phyloP scores from a whole-genome alignment of 78 protist genomes.

The Cavenderia fasciculata region DNA sequence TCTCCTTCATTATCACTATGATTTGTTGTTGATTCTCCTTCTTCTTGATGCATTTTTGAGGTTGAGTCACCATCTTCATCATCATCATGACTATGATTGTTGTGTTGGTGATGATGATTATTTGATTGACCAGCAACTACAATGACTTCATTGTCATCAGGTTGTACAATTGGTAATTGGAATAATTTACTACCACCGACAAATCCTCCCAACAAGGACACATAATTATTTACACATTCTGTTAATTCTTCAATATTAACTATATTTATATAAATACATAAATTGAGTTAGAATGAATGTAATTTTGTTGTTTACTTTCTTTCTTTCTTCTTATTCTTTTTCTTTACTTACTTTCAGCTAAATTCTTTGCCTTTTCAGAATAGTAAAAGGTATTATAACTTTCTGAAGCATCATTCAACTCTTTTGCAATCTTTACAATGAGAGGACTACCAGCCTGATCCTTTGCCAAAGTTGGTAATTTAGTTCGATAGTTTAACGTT shows the following conservation, averaged over 20 bases:
- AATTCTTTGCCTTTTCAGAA: constrained; percentile 42
- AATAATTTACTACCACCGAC: constrained; percentile 30
- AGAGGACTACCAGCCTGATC: constrained; percentile 19
- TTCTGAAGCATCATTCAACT: constrained; percentile 28
- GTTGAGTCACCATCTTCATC: not conserved
- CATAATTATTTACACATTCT: constrained; percentile 10
- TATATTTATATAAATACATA: not conserved
- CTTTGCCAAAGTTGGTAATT: constrained; percentile 7
- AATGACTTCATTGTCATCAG: too few relatives aligned
- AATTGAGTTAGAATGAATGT: not conserved
- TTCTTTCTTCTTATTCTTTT: not conserved
- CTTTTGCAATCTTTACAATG: constrained; percentile 32
- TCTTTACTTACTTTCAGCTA: constrained; percentile 7
- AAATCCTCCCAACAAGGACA: constrained; percentile 32
- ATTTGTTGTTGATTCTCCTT: too few relatives aligned
- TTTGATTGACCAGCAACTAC: too few relatives aligned
- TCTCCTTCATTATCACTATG: not conserved
- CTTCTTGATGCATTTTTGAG: too few relatives aligned
- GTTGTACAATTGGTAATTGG: too few relatives aligned
- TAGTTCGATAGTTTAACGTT: not conserved
- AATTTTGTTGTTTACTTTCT: not conserved
- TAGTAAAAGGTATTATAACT: not conserved
- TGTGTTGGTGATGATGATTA: too few relatives aligned
- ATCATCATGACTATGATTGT: not conserved
- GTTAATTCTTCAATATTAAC: constrained; percentile 37